These are phyloP conservation scores for Flagelloscypha sp. DNA, from an alignment of 768 basidiomycete genomes.

Conservation along the genomic window DNA sequence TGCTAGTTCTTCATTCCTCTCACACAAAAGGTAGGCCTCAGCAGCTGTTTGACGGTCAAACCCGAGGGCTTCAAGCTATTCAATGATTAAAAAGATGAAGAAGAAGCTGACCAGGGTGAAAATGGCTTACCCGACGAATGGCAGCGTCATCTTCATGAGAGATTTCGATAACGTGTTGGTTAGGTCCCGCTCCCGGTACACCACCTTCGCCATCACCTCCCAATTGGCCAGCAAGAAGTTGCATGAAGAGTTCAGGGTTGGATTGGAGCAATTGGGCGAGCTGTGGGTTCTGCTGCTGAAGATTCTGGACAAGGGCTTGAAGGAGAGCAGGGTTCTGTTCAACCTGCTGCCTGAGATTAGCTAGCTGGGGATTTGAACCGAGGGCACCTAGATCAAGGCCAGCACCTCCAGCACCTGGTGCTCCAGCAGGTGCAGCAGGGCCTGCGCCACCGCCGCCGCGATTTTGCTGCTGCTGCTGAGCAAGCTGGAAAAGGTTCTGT, in stretches of 20 bases:
- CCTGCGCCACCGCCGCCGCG: constrained; percentile 23
- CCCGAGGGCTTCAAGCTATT: constrained; percentile 77
- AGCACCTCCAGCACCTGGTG: constrained; percentile 21
- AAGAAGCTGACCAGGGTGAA: not conserved
- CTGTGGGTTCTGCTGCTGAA: constrained; percentile 65
- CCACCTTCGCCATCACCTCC: constrained; percentile 30
- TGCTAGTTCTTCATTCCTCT: constrained; percentile 93
- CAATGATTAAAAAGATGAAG: constrained; percentile 6
- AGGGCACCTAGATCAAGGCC: constrained; percentile 44
- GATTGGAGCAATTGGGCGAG: constrained; percentile 59
- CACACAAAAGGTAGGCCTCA: constrained; percentile 91
- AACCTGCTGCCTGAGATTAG: constrained; percentile 65
- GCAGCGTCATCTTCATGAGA: constrained; percentile 85
- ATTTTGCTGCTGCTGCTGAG: constrained; percentile 62
- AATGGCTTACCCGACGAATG: constrained; percentile 69
- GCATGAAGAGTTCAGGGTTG: constrained; percentile 64
- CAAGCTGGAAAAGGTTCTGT: constrained; percentile 84
- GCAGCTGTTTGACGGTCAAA: constrained; percentile 77
- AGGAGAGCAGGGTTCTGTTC: constrained; percentile 68
- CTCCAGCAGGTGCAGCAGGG: constrained; percentile 28
- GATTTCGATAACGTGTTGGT: constrained; percentile 61
- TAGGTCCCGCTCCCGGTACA: constrained; percentile 31
- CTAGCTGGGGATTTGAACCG: constrained; percentile 55
- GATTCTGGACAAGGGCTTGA: constrained; percentile 79
- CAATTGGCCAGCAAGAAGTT: constrained; percentile 48